Evolutionary conservation across 176 grass and related monocot species (phyloP).

Genomic region (Tillandsia leiboldiana): DNA sequence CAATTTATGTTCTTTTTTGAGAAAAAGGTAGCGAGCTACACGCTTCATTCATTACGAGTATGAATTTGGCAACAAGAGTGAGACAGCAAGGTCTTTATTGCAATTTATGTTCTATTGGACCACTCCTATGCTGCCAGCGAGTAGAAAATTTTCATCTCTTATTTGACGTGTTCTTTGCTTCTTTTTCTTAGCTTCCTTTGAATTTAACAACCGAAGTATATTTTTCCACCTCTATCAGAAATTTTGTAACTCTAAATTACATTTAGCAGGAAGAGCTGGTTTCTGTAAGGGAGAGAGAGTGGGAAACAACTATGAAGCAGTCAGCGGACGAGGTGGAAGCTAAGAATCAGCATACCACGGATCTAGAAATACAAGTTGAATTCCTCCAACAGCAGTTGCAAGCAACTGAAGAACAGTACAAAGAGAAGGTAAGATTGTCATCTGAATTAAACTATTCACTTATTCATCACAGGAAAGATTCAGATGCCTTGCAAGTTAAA

Average conservation of each 20-base stretch:
- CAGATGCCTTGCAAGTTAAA: background rate
- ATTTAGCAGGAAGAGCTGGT: constrained; percentile 28
- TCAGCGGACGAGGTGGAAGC: constrained; percentile 23
- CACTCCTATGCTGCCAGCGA: background rate
- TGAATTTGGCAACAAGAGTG: too few relatives aligned
- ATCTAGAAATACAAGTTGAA: constrained; percentile 38
- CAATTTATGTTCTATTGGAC: background rate
- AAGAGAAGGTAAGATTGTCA: constrained; percentile 35
- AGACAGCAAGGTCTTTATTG: too few relatives aligned
- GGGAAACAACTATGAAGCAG: constrained; percentile 17
- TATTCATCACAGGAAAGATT: constrained; percentile 2
- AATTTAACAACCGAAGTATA: background rate
- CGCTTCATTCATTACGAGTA: too few relatives aligned
- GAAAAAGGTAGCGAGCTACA: too few relatives aligned
- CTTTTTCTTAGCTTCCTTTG: background rate
- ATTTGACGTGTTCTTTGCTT: background rate
- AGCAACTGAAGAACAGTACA: constrained; percentile 26
- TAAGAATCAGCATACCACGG: constrained; percentile 26
- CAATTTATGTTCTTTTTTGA: background rate
- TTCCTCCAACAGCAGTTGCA: constrained; percentile 33
- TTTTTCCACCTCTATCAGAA: background rate
- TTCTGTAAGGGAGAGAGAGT: constrained; percentile 28
- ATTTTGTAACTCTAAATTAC: background rate
- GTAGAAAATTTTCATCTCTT: background rate
- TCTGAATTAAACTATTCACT: constrained; percentile 2